Evolutionary conservation across 1,284 basidiomycete species (phyloP).

Genomic region (Erythrobasidium hasegawianum): DNA sequence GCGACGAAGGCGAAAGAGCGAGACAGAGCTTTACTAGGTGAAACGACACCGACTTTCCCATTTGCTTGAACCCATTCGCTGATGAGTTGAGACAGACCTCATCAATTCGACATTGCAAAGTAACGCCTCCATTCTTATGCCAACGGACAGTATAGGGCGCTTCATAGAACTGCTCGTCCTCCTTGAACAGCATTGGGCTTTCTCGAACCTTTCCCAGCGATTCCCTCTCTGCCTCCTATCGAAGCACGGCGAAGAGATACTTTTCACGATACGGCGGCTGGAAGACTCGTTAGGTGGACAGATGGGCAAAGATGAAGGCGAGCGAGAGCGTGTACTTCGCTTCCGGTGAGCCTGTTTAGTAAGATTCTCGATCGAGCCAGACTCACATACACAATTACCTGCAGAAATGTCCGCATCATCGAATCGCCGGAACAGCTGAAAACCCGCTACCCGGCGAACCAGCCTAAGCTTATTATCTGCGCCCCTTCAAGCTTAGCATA

Average conservation of each 20-base stretch:
- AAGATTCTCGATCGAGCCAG: neutral
- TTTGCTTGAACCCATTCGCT: neutral
- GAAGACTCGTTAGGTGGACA: constrained; percentile 32
- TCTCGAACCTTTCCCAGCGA: constrained; percentile 56
- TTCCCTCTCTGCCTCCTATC: constrained; percentile 87
- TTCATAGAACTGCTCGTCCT: constrained; percentile 90
- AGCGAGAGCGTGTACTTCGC: constrained; percentile 23
- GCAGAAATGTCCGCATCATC: constrained; percentile 30
- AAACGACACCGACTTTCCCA: constrained; percentile 17
- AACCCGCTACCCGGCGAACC: constrained; percentile 11
- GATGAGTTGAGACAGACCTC: constrained; percentile 60
- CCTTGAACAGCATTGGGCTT: constrained; percentile 97
- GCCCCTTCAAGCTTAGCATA: constrained; percentile 25
- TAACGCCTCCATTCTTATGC: constrained; percentile 70
- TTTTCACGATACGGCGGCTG: constrained; percentile 48
- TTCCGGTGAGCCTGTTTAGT: constrained; percentile 11
- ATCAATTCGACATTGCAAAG: constrained; percentile 70
- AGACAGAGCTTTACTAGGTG: constrained; percentile 70
- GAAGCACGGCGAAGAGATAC: constrained; percentile 84
- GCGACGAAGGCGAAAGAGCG: constrained; percentile 87
- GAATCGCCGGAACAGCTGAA: constrained; percentile 28
- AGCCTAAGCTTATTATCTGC: constrained; percentile 24
- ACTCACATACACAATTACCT: neutral
- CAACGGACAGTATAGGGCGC: constrained; percentile 89
- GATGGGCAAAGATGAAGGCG: constrained; percentile 23